phyloP scores from a whole-genome alignment of 805 yeast genomes.

The Metschnikowia cubensis region DNA sequence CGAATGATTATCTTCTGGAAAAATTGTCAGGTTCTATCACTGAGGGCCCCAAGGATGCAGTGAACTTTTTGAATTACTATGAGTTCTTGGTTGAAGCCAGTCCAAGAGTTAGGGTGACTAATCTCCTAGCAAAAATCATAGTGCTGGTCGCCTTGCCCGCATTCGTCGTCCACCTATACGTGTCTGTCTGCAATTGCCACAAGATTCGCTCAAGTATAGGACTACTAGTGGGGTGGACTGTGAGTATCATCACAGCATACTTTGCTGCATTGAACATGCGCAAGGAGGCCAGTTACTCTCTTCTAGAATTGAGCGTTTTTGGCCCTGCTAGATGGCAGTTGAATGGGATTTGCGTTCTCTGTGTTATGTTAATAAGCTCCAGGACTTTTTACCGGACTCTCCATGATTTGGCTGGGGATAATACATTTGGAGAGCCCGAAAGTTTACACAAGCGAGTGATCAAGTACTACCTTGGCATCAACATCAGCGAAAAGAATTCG shows the following conservation, averaged over 20 bases:
- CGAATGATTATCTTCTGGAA: not conserved
- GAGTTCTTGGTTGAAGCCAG: not conserved
- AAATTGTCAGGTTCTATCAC: not conserved
- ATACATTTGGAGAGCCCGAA: constrained; percentile 17
- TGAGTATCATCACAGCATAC: constrained; percentile 22
- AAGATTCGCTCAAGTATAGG: constrained; percentile 35
- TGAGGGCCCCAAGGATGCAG: not conserved
- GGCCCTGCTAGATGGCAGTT: constrained; percentile 17
- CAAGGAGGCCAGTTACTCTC: constrained; percentile 21
- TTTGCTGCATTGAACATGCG: constrained; percentile 26
- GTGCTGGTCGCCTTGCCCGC: not conserved
- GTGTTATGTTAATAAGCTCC: constrained; percentile 28
- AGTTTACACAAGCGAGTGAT: constrained; percentile 26
- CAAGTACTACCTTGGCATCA: constrained; percentile 27
- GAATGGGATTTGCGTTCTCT: constrained; percentile 20
- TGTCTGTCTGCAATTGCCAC: constrained; percentile 32
- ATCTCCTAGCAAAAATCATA: not conserved
- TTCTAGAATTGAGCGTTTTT: constrained; percentile 1
- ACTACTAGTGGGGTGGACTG: constrained; percentile 34
- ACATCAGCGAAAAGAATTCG: constrained; percentile 16
- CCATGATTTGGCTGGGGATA: constrained; percentile 26
- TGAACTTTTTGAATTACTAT: not conserved
- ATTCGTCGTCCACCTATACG: constrained; percentile 15
- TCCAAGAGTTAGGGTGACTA: not conserved
- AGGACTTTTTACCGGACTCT: constrained; percentile 27